Percentiles rank a stretch among this genome's conserved stretches.
phyloP scores from a whole-genome alignment of 805 yeast genomes.

The Wickerhamiella qilinensis region DNA sequence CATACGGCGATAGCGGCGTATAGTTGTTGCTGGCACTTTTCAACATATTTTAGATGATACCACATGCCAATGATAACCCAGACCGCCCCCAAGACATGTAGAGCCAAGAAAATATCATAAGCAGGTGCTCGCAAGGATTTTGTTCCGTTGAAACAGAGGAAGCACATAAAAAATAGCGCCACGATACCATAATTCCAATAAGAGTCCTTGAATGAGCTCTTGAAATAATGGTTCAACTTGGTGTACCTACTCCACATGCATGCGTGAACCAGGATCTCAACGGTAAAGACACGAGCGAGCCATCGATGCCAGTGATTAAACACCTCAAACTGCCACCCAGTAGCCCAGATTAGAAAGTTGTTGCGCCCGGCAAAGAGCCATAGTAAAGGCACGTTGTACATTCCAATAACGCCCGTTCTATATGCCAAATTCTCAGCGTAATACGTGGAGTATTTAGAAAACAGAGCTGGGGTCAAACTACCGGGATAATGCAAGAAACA shows the following conservation, averaged over 20 bases:
- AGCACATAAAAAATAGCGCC: conserved; percentile 14
- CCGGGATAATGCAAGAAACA: background rate
- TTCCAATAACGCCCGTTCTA: conserved; percentile 7
- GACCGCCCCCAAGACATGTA: conserved; percentile 40
- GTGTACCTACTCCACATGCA: conserved; percentile 30
- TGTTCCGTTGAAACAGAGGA: conserved; percentile 30
- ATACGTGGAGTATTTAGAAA: background rate
- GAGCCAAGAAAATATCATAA: conserved; percentile 41
- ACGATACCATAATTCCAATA: conserved; percentile 13
- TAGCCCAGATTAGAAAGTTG: conserved; percentile 38
- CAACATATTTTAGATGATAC: conserved; percentile 27
- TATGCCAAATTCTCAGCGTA: background rate
- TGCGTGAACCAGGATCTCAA: conserved; percentile 37
- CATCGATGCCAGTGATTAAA: conserved; percentile 47
- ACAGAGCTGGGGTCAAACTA: background rate
- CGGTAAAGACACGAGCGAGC: conserved; percentile 35
- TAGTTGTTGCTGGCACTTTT: conserved; percentile 8
- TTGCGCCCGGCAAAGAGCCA: conserved; percentile 54
- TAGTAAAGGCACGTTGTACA: conserved; percentile 32
- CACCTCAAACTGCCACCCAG: conserved; percentile 40
- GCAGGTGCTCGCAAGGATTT: conserved; percentile 34
- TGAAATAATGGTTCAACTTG: conserved; percentile 8
- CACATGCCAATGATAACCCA: conserved; percentile 40
- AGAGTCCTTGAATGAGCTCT: background rate
- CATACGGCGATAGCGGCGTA: conserved; percentile 35